Base-by-base conservation (phyloP, 305 asterid genomes). In the Petunia hybrid region DNA sequence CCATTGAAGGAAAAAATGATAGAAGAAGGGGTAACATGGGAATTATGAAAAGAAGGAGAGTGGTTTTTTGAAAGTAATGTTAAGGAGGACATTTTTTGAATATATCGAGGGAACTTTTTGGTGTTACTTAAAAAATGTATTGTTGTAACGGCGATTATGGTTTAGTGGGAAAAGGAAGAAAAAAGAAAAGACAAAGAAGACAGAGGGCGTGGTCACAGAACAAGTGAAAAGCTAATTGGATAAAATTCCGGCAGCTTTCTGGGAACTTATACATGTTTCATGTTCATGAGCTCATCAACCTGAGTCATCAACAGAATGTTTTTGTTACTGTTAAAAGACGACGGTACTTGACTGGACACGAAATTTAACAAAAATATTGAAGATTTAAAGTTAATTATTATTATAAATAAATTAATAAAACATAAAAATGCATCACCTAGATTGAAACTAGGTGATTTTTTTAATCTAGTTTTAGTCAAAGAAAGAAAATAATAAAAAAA, bases 201-300 rank as follows among this genome's bases (percentile, higher is more conserved):
- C 78, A 74, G 79, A 51, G 8, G 4, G 79, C 79, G 64, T 74
- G 79, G 79, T 73, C 36, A 73, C 78, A 73, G 36, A 74, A 74
- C 31, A 22, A 22, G 31, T 22, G 64, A 36, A 13, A 12, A 31
- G 78, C 64, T 46, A 45, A 74, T 53, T 53, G 48, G 48, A 14
- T 55, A 7, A 13, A 74, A 74, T 46, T 74, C 79, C 64, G 79
- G 65, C 79, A 53, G 8, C 64, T 38, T 74, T 57, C 40, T 61
- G 39, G 14, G 64, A 48, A 53, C 13, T 38, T 51, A 73, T 12
- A 71, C 35, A 46, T 22, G 2, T 48, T 13, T 22, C 22, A 6
- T 65, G 71, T 9, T 57, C 5, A 57, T 57, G 31, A 13, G 2
- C 61, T 62, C 12, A 35, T 36, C 69, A 63, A 9, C 69, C 7